Evolutionary conservation across 441 rosid species (phyloP).

Genomic region (Populus hybrid): DNA sequence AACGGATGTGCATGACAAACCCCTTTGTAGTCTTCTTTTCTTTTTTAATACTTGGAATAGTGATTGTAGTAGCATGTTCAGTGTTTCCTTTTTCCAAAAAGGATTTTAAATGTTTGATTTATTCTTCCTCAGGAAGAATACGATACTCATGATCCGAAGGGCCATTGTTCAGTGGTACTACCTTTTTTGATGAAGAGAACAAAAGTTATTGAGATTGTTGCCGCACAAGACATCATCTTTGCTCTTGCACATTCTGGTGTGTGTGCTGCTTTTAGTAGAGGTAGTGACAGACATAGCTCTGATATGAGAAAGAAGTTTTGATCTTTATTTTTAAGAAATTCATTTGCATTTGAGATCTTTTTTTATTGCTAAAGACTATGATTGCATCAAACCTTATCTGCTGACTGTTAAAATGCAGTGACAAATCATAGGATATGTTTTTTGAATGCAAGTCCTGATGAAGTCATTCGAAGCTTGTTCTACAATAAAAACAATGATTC

Average conservation of each 20-base stretch:
- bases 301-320: neutral
- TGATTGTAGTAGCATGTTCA: neutral
- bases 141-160: slow-evolving; percentile 93
- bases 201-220: slow-evolving; percentile 90
- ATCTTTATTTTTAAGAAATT: neutral
- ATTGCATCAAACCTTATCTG: neutral
- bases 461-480: slow-evolving; percentile 78
- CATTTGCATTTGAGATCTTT: neutral
- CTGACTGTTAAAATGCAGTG: slow-evolving; percentile 40
- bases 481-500: slow-evolving; percentile 87
- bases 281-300: slow-evolving; percentile 24
- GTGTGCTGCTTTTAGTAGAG: slow-evolving; percentile 93
- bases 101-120: neutral
- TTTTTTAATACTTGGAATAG: neutral
- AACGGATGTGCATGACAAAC: neutral
- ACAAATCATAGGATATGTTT: slow-evolving; percentile 73
- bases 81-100: neutral
- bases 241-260: slow-evolving; percentile 98
- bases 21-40: too few relatives aligned
- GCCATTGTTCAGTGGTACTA: slow-evolving; percentile 64
- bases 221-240: slow-evolving; percentile 88
- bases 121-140: slow-evolving; percentile 63
- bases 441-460: slow-evolving; percentile 75
- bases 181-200: slow-evolving; percentile 90
- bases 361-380: neutral